These are phyloP conservation scores for Daldinia caldariorum DNA, from an alignment of 495 filamentous ascomycete genomes.

Conservation along the genomic window DNA sequence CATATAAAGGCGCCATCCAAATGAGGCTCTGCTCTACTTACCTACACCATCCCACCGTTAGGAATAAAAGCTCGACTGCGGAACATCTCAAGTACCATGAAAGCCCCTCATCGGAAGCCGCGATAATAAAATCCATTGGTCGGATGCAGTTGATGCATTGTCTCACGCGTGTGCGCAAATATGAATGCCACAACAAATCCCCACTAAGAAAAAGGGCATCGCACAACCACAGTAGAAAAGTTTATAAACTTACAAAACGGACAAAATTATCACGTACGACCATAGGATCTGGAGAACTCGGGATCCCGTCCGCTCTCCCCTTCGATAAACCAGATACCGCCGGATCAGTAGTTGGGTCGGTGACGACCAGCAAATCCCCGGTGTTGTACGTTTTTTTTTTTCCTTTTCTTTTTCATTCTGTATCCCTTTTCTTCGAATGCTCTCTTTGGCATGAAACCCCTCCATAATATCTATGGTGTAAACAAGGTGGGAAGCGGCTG, in stretches of 20 bases:
- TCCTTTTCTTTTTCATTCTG: background rate
- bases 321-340: slow-evolving; percentile 41
- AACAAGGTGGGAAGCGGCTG: too few species aligned
- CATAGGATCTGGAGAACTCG: slow-evolving; percentile 57
- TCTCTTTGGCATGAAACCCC: too few species aligned
- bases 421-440: too few species aligned
- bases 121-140: background rate
- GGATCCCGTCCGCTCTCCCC: slow-evolving; percentile 63
- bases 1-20: background rate
- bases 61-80: background rate
- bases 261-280: slow-evolving; percentile 49
- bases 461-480: too few species aligned
- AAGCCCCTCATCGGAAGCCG: background rate
- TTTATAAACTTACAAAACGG: too few species aligned
- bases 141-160: background rate
- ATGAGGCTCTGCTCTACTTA: background rate
- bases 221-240: background rate
- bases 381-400: slow-evolving; percentile 55
- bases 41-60: background rate
- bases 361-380: slow-evolving; percentile 60
- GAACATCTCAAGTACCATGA: too few species aligned
- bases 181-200: background rate
- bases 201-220: background rate
- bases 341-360: slow-evolving; percentile 60
- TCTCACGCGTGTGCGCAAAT: background rate